These are phyloP conservation scores for Colletotrichum kahawae DNA, from an alignment of 2,329 filamentous ascomycete species.

Conservation along the genomic window DNA sequence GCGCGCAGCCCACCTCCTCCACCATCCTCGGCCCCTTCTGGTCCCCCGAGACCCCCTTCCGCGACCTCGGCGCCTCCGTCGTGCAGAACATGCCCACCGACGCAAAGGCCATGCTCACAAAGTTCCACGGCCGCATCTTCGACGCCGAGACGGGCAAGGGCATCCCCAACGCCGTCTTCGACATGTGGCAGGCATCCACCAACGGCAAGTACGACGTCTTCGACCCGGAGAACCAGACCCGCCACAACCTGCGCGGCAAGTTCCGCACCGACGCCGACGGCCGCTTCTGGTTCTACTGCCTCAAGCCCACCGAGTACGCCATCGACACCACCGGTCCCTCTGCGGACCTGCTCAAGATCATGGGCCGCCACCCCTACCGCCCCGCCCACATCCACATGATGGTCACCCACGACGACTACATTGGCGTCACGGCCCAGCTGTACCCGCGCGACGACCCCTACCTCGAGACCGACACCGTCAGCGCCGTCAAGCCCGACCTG, in stretches of 20 bases:
- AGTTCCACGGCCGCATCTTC: slow-evolving; percentile 20
- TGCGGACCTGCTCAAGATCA: slow-evolving; percentile 24
- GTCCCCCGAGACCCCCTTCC: slow-evolving; percentile 24
- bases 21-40: slow-evolving; percentile 23
- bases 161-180: slow-evolving; percentile 52
- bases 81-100: slow-evolving; percentile 22
- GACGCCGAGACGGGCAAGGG: slow-evolving; percentile 28
- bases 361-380: slow-evolving; percentile 28
- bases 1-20: slow-evolving; percentile 17
- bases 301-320: slow-evolving; percentile 67
- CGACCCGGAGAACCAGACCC: slow-evolving; percentile 62
- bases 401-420: slow-evolving; percentile 57
- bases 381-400: slow-evolving; percentile 31
- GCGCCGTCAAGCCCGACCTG: slow-evolving; percentile 41
- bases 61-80: slow-evolving; percentile 20
- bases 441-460: slow-evolving; percentile 66
- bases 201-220: slow-evolving; percentile 66
- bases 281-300: slow-evolving; percentile 67
- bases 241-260: slow-evolving; percentile 69
- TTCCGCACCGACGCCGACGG: slow-evolving; percentile 67
- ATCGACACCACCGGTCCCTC: slow-evolving; percentile 58
- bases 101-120: slow-evolving; percentile 9
- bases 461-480: slow-evolving; percentile 44
- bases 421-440: slow-evolving; percentile 70
- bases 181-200: slow-evolving; percentile 68